Conservation (phyloP, 1,139 yeast species). For the Pichia sp. region DNA sequence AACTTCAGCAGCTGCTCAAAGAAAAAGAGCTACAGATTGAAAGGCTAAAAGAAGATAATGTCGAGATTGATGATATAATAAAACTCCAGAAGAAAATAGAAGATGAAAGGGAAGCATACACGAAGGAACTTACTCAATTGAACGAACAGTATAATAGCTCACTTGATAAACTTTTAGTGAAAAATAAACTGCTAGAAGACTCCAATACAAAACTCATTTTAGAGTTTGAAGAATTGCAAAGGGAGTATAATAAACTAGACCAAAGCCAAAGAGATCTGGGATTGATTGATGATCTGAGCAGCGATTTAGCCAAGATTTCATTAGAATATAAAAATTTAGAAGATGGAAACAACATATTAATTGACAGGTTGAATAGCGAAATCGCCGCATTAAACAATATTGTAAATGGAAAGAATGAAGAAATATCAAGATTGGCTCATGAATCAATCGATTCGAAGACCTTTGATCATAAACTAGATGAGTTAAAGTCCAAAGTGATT, state of each 20-base stretch:
- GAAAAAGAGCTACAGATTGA: constrained; percentile 5
- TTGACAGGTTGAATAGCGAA: constrained; percentile 3
- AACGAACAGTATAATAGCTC: background rate
- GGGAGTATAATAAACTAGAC: constrained; percentile 6
- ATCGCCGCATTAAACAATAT: constrained; percentile 12
- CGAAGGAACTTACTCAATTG: constrained; percentile 1
- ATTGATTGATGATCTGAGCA: constrained; percentile 11
- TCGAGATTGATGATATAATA: constrained; percentile 8
- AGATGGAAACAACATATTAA: constrained; percentile 12
- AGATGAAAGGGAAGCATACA: constrained; percentile 4
- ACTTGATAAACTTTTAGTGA: background rate
- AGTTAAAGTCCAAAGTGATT: constrained; percentile 5
- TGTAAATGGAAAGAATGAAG: constrained; percentile 14
- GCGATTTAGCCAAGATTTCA: constrained; percentile 19
- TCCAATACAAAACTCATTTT: constrained; percentile 19
- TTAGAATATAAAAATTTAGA: constrained; percentile 16
- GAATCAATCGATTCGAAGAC: constrained; percentile 11
- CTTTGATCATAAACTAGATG: constrained; percentile 17
- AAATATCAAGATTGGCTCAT: constrained; percentile 12
- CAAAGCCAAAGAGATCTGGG: constrained; percentile 2
- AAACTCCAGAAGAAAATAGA: constrained; percentile 7
- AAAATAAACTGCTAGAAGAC: constrained; percentile 15
- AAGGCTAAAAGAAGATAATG: constrained; percentile 3
- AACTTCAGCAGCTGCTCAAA: constrained; percentile 1
- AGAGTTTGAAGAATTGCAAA: constrained; percentile 13